Base-by-base conservation (phyloP, 805 yeast species). In the Saturnispora dispora region DNA sequence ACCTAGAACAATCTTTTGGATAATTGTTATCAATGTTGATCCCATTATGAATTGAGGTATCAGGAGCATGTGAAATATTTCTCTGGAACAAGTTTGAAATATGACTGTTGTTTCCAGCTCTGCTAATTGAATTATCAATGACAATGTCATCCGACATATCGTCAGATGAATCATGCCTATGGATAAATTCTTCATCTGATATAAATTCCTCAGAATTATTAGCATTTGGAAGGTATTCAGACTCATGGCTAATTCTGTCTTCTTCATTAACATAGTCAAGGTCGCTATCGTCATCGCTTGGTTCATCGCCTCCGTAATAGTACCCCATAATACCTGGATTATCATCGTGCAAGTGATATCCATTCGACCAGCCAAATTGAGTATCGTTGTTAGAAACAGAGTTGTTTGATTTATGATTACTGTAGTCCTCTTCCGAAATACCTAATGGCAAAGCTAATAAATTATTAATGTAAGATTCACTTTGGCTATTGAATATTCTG, bases 241-340 rank as follows among this genome's bases (percentile, higher is more conserved):
- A n/a, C 10, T 42, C 46, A 18, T 25, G 46, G 17, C 17, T 37
- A 5, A 42, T 36, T 4, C 15, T 37, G 23, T 35, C 35, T 9
- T 48, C 47, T 30, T 41, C 32, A 27, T 49, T 45, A 22, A 36
- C 30, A n/a, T 25, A 11, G 28, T 45, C 27, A 37, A 10, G 40
- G 10, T 36, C 10, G 13, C 17, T 22, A 7, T 17, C 44, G 25
- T 22, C 46, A 17, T 45, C 48, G 20, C 27, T 45, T 27, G 51
- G 46, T 13, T 36, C 27, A 52, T 53, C 50, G 28, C 50, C 47
- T 10, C 52, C 52, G 10, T 50, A 45, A n/a, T 50, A 50, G 44
- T 46, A 37, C 17, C 40, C 52, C 36, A 49, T 43, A 22, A 23
- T 41, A 18, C 47, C 47, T 5, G 44, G 27, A 9, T 25, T 20